Evolutionary conservation across 2,329 filamentous ascomycete species (phyloP).

Genomic region (Cladosporium austrohemisphaericum): DNA sequence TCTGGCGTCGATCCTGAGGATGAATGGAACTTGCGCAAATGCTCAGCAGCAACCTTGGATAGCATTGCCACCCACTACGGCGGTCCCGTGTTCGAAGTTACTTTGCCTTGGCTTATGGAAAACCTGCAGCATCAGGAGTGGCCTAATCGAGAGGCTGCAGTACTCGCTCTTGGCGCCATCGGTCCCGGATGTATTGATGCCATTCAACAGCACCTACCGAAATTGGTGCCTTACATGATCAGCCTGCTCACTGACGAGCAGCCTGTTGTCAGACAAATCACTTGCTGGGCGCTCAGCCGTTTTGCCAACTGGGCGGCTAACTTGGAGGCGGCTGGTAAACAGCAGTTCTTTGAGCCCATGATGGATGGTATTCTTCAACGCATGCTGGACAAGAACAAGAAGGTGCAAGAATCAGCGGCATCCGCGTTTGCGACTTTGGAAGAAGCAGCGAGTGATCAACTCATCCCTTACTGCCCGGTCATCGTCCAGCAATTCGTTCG

Average conservation of each 20-base stretch:
- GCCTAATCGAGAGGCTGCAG: conserved; percentile 89
- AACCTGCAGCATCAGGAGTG: conserved; percentile 87
- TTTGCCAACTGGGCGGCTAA: conserved; percentile 91
- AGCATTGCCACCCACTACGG: conserved; percentile 90
- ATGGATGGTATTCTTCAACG: conserved; percentile 93
- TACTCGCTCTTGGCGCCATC: conserved; percentile 89
- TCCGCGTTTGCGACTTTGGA: conserved; percentile 95
- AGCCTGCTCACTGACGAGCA: conserved; percentile 78
- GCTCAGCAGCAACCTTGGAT: conserved; percentile 90
- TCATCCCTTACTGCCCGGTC: conserved; percentile 81
- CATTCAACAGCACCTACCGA: conserved; percentile 83
- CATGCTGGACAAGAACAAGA: conserved; percentile 97
- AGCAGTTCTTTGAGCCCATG: conserved; percentile 85
- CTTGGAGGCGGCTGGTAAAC: conserved; percentile 64
- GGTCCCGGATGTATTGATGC: conserved; percentile 90
- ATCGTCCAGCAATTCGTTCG: conserved; percentile 89
- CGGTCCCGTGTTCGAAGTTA: conserved; percentile 81
- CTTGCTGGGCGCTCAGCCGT: conserved; percentile 92
- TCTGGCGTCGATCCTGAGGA: conserved; percentile 74
- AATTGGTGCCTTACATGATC: conserved; percentile 86
- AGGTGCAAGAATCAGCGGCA: conserved; percentile 92
- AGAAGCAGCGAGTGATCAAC: conserved; percentile 77
- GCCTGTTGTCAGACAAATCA: conserved; percentile 91
- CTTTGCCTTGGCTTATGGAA: conserved; percentile 85
- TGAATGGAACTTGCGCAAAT: conserved; percentile 92